A percentile compares a stretch with the other conserved stretches of the same genome.
Conservation (phyloP, 495 filamentous ascomycete genomes). For the Xylaria nigripes region DNA sequence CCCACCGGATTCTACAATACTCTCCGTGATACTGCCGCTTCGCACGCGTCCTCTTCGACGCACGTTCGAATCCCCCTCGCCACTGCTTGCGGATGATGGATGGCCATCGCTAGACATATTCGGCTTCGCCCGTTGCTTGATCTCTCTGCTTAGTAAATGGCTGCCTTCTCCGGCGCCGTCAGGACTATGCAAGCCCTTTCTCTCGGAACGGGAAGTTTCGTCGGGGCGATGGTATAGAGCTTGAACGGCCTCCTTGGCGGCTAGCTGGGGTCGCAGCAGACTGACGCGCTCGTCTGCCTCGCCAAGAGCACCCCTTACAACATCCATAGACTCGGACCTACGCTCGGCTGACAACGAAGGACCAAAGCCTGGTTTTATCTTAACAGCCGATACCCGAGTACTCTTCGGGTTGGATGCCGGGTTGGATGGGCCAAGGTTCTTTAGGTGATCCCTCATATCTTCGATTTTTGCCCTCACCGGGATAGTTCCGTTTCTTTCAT, state of each 20-base stretch:
- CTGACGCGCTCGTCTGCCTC: slow-evolving; percentile 35
- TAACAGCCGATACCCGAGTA: slow-evolving; percentile 81
- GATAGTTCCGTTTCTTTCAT: slow-evolving; percentile 34
- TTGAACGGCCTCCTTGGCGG: slow-evolving; percentile 60
- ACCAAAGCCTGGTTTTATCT: slow-evolving; percentile 64
- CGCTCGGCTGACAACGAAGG: slow-evolving; percentile 11
- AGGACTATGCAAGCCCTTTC: slow-evolving; percentile 26
- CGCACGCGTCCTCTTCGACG: slow-evolving; percentile 52
- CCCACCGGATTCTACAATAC: slow-evolving; percentile 71
- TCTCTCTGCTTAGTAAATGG: slow-evolving; percentile 15
- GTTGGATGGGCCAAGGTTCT: slow-evolving; percentile 88
- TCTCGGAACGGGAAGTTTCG: slow-evolving; percentile 31
- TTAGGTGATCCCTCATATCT: slow-evolving; percentile 76
- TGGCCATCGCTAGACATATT: slow-evolving; percentile 6
- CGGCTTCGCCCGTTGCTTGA: slow-evolving; percentile 15
- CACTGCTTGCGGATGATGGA: slow-evolving; percentile 15
- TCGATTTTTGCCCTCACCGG: slow-evolving; percentile 44
- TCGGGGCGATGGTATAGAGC: slow-evolving; percentile 61
- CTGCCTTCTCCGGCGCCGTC: slow-evolving; percentile 17
- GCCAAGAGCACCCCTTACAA: slow-evolving; percentile 13
- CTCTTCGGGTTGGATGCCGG: slow-evolving; percentile 71
- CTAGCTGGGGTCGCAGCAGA: slow-evolving; percentile 30
- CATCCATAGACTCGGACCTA: slow-evolving; percentile 14
- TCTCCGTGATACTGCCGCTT: slow-evolving; percentile 84
- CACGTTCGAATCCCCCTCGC: slow-evolving; percentile 9